Percentiles rank a stretch among this genome's conserved stretches.
Evolutionary conservation across 164 flowering plant genomes (phyloP).

Genomic region (Tinospora cordifolia): DNA sequence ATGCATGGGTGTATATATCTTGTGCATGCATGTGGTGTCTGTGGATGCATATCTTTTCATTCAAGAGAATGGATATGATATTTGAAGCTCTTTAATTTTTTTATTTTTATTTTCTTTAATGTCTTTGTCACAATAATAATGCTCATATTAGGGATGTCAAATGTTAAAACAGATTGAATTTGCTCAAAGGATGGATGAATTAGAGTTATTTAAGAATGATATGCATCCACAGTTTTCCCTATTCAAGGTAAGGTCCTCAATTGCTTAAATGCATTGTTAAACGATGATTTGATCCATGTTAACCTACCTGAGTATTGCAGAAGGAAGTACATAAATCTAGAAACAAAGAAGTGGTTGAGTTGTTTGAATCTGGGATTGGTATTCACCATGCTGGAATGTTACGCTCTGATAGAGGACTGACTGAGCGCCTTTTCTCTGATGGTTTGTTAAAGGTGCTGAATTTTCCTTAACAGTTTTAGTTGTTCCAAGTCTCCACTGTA

Average conservation of each 20-base stretch:
- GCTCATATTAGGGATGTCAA: slow-evolving; percentile 5
- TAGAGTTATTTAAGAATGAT: slow-evolving; percentile 57
- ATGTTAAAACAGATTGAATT: slow-evolving; percentile 58
- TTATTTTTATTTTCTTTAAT: neutral
- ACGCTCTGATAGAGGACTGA: slow-evolving; percentile 87
- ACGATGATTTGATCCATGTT: neutral
- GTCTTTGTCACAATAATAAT: neutral
- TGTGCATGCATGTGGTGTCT: no score
- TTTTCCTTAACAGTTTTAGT: neutral
- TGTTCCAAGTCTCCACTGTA: neutral
- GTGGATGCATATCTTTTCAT: no score
- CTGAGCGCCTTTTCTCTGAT: slow-evolving; percentile 89
- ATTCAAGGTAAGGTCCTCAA: slow-evolving; percentile 42
- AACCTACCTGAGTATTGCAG: slow-evolving; percentile 36
- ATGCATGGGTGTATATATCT: no score
- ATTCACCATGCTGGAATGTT: slow-evolving; percentile 99
- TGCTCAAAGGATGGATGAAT: slow-evolving; percentile 45
- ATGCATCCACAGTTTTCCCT: slow-evolving; percentile 63
- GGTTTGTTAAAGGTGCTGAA: slow-evolving; percentile 71
- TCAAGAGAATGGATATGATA: neutral
- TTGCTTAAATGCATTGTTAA: neutral
- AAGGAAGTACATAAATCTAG: slow-evolving; percentile 86
- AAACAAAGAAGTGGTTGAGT: slow-evolving; percentile 75
- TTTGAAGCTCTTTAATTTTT: neutral
- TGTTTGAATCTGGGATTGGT: slow-evolving; percentile 75